Base-by-base conservation (phyloP, 1,139 yeast species). In the Scheffersomyces illinoinensis region DNA sequence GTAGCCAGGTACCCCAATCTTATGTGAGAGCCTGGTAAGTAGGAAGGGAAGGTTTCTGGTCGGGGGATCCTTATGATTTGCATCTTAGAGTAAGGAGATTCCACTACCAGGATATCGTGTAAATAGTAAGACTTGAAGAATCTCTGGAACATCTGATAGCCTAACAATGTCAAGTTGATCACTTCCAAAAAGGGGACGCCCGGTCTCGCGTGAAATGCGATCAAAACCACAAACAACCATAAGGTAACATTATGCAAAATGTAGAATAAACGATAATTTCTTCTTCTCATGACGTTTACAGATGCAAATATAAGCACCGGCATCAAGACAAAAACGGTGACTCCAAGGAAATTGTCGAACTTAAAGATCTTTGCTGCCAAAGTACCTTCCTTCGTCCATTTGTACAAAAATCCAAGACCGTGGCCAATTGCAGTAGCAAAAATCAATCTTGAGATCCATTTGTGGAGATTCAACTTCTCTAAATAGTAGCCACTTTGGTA, bases 391-490 rank as follows among this genome's bases (percentile, higher is more conserved):
- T 62, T 54, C 46, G 69, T 64, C 87, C 89, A 89, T 62, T 76
- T 76, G 26, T 71, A 68, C 3, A 82, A 58, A 72, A 77, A 91
- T n/a, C 86, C 87, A 43, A 79, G 60, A 0, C 89, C 81, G 68
- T 93, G 98, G 12, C 84, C 54, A 0, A 81, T 54, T 0, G 85
- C 84, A 51, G 85, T 74, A 0, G 81, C 63, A 0, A 90, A 78
- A 4, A 89, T 83, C 1, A 88, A 61, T 62, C 98, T 76, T 1
- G 96, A 88, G 0, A 90, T 71, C 97, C 97, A 91, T 70, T 91
- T 91, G 73, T 93, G 98, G 17, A 90, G 68, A 14, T 77, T 78
- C 6, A 91, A 66, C 17, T 87, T 71, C 51, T 83, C 78, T 59
- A 90, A 72, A 66, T 91, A 91, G 57, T 57, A 63, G n/a, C 68